Evolutionary conservation across 768 basidiomycete genomes (phyloP).

Genomic region (Rhodotorula toruloides): DNA sequence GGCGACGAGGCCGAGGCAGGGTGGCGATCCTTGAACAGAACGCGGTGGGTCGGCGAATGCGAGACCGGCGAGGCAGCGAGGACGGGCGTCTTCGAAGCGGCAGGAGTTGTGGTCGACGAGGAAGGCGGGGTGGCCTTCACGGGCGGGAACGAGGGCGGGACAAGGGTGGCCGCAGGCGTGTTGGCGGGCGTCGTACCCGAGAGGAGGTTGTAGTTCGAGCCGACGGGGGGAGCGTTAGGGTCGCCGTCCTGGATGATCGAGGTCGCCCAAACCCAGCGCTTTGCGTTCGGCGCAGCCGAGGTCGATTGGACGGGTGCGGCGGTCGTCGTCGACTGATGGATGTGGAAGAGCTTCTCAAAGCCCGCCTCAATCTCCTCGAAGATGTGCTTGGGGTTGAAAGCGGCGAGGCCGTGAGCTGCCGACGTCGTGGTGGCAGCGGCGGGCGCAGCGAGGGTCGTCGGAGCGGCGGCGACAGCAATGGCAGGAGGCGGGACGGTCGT

Average conservation of each 20-base stretch:
- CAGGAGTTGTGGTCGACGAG: not conserved
- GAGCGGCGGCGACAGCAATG: not conserved
- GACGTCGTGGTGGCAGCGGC: not conserved
- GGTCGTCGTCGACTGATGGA: not conserved
- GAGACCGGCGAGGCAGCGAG: not conserved
- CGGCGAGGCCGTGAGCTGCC: not conserved
- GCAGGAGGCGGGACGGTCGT: not conserved
- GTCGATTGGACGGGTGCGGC: not conserved
- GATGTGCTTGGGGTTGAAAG: slow-evolving; percentile 7
- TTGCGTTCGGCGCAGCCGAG: not conserved
- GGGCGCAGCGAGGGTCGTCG: not conserved
- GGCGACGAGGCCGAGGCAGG: no score
- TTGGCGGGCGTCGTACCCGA: not conserved
- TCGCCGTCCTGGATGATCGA: not conserved
- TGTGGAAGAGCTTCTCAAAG: slow-evolving; percentile 12
- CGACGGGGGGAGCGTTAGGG: not conserved
- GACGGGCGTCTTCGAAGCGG: not conserved
- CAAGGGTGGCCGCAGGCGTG: not conserved
- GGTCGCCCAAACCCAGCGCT: slow-evolving; percentile 1
- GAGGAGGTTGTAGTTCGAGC: not conserved
- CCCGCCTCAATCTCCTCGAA: slow-evolving; percentile 3
- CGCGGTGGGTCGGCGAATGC: not conserved
- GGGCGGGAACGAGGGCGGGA: slow-evolving; percentile 5
- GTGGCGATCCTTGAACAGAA: not conserved
- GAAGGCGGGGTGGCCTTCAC: not conserved